phyloP scores from a whole-genome alignment of 768 basidiomycete genomes.

The Leccinum olivaceopallidum region DNA sequence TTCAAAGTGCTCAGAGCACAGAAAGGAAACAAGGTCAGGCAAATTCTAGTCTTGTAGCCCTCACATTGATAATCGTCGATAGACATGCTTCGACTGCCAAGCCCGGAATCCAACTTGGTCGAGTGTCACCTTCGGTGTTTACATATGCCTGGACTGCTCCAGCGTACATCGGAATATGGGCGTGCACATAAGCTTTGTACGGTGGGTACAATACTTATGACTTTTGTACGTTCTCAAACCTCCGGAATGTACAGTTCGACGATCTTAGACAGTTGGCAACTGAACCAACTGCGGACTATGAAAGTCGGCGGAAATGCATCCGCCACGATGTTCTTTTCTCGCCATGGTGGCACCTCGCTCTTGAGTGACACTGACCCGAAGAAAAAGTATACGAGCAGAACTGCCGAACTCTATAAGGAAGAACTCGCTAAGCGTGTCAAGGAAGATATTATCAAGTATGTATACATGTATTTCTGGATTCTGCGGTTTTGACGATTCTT shows the following conservation, averaged over 20 bases:
- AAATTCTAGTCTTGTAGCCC: background rate
- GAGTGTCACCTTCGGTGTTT: constrained; percentile 93
- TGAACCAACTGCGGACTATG: constrained; percentile 90
- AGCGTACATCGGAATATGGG: constrained; percentile 95
- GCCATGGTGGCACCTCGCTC: constrained; percentile 75
- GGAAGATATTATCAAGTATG: constrained; percentile 72
- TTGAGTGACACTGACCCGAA: constrained; percentile 76
- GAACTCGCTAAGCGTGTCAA: constrained; percentile 79
- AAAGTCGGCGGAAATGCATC: constrained; percentile 93
- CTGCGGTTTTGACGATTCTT: background rate
- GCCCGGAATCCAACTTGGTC: constrained; percentile 98
- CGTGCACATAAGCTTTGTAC: constrained; percentile 96
- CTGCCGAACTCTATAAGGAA: constrained; percentile 89
- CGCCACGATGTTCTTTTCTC: constrained; percentile 86
- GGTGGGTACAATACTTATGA: constrained; percentile 49
- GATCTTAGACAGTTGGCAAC: constrained; percentile 94
- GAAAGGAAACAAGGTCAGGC: constrained; percentile 82
- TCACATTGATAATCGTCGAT: constrained; percentile 18
- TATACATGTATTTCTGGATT: constrained; percentile 3
- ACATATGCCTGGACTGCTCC: constrained; percentile 98
- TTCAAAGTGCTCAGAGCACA: constrained; percentile 82
- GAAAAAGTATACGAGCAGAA: constrained; percentile 84
- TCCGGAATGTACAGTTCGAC: constrained; percentile 67
- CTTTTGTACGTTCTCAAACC: constrained; percentile 9
- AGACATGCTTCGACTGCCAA: constrained; percentile 93